Evolutionary conservation across 1,284 basidiomycete genomes (phyloP), one percentile per base, ranked within the genome.

Genomic region (Marasmius oreades): DNA sequence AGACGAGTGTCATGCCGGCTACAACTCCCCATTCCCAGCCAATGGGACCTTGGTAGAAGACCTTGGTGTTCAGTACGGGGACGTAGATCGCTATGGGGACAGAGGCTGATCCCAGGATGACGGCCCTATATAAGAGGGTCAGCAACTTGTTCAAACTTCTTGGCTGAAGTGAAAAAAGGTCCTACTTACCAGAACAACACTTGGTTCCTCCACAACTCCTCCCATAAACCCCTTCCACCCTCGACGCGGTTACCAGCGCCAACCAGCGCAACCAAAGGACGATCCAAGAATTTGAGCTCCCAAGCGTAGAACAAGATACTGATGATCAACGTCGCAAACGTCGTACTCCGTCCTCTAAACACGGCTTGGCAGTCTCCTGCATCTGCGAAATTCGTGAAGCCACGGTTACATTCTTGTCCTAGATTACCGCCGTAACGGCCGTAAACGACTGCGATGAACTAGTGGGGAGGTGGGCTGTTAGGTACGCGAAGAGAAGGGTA

Each of bases 311-410:
- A 61, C 34, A 77, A 65, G 47, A 75, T 75, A 28, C 78, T 73
- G 66, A 82, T 79, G 50, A 79, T 79, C 16, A 85, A 68, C 0
- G 77, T 77, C 10, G 80, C 77, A 63, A 81, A 82, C 37, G 75
- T 75, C 3, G 81, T 77, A 0, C 76, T 78, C 52, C 83, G 77
- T 7, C 77, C 84, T 53, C 78, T 74, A 71, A 78, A 85, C 2
- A 85, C 80, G 34, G 67, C 65, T 18, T 70, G 57, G 63, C 78
- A 80, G 20, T 62, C 61, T 2, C 66, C 67, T 2, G 56, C 62
- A n/a, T 55, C 37, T 2, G 64, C 63, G 14, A 16, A 42, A 20
- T 5, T 42, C 7, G 10, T 16, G 39, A 42, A 42, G 3, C 64
- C 62, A 57, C 77, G 76, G 65, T 85, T 85, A 62, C 83, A 85